Percentiles rank a stretch among this genome's conserved stretches.
phyloP scores from a whole-genome alignment of 1,284 basidiomycete genomes.

The Laetiporus sulphureus region DNA sequence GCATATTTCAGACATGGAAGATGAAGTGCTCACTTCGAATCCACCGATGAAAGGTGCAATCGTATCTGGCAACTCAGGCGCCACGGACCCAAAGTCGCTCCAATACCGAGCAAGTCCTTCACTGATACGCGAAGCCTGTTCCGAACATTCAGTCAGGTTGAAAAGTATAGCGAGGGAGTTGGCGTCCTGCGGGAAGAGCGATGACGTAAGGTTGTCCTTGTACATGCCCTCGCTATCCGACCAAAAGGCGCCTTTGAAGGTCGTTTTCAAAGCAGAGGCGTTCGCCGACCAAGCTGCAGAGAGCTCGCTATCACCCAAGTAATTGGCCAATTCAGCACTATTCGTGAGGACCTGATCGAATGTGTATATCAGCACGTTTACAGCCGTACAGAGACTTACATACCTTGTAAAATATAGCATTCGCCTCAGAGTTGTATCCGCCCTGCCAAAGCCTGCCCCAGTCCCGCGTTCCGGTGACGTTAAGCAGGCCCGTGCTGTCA shows the following conservation, averaged over 20 bases:
- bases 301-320: conserved; percentile 30
- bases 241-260: conserved; percentile 40
- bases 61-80: conserved; percentile 45
- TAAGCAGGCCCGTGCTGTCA: conserved; percentile 38
- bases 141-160: conserved; percentile 35
- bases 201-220: conserved; percentile 37
- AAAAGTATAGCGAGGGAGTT: conserved; percentile 46
- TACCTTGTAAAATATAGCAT: conserved; percentile 41
- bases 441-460: conserved; percentile 44
- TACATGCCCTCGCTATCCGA: conserved; percentile 36
- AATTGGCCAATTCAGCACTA: conserved; percentile 38
- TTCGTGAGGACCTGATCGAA: conserved; percentile 35
- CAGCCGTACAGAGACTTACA: neutral
- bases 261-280: conserved; percentile 35
- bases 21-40: conserved; percentile 36
- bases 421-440: conserved; percentile 42
- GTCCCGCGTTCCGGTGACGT: conserved; percentile 40
- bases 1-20: too few species aligned
- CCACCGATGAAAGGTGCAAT: conserved; percentile 46
- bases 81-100: conserved; percentile 41
- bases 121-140: conserved; percentile 37
- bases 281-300: conserved; percentile 32
- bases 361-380: neutral
- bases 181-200: conserved; percentile 43
- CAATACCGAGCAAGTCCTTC: conserved; percentile 39